Evolutionary conservation across 352 stramenopile species (phyloP).

Genomic region (Pythium guiyangense): DNA sequence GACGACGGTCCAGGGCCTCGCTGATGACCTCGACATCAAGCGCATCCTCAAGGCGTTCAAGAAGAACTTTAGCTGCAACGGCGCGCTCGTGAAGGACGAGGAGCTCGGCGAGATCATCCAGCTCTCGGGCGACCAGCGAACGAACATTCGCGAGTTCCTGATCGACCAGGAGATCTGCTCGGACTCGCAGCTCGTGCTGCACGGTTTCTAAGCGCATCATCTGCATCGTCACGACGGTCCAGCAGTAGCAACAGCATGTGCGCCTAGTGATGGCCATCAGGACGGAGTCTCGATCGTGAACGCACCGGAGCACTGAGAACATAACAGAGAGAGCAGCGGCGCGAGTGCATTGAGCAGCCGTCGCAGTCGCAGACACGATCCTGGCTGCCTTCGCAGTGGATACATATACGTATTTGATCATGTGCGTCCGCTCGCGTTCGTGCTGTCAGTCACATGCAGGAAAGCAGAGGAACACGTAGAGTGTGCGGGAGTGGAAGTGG

Average conservation of each 20-base stretch:
- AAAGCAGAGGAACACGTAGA: too few species aligned
- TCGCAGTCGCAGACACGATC: neutral
- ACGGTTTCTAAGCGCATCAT: slow-evolving; percentile 93
- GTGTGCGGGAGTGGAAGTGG: too few species aligned
- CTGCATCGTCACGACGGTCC: neutral
- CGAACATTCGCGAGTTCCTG: slow-evolving; percentile 99
- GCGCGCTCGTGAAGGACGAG: slow-evolving; percentile 97
- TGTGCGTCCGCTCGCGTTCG: too few species aligned
- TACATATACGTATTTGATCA: too few species aligned
- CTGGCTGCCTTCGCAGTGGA: too few species aligned
- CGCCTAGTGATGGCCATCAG: neutral
- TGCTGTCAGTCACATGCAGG: too few species aligned
- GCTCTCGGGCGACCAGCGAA: slow-evolving; percentile 98
- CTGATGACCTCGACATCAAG: slow-evolving; percentile 98
- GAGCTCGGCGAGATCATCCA: slow-evolving; percentile 99
- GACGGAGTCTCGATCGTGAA: neutral
- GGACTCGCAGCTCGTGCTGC: slow-evolving; percentile 93
- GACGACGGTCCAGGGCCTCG: slow-evolving; percentile 97
- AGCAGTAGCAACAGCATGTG: neutral
- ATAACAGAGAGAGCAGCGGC: neutral
- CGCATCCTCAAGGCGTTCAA: slow-evolving; percentile 99
- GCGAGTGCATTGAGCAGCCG: slow-evolving; percentile 4
- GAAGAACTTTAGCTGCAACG: slow-evolving; percentile 99
- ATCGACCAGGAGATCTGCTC: slow-evolving; percentile 99
- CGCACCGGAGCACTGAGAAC: neutral